These are phyloP conservation scores for Crepidotus variabilis DNA, from an alignment of 768 basidiomycete genomes.

Conservation along the genomic window DNA sequence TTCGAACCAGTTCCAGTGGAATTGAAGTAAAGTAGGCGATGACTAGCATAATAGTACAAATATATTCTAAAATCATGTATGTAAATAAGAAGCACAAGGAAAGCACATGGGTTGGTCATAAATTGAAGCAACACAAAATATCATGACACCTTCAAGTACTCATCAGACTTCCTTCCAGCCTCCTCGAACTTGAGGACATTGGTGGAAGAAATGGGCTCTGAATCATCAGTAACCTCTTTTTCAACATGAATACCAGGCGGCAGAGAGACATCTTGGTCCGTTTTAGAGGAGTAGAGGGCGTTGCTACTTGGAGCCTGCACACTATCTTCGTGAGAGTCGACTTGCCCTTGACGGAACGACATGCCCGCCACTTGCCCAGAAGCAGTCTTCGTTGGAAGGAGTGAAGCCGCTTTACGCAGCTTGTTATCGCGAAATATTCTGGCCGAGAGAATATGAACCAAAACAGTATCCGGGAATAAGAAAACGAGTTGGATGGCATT, in stretches of 20 bases:
- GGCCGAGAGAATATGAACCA: background rate
- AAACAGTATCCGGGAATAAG: background rate
- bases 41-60: conserved; percentile 2
- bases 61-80: background rate
- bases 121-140: background rate
- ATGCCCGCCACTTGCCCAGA: background rate
- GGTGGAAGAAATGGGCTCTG: background rate
- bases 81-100: background rate
- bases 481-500: background rate
- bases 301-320: background rate
- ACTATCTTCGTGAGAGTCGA: background rate
- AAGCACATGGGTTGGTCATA: background rate
- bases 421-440: background rate
- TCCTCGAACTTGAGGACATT: background rate
- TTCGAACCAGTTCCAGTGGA: too few relatives aligned
- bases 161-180: background rate
- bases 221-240: background rate
- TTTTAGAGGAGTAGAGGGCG: background rate
- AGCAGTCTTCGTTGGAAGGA: background rate
- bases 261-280: background rate
- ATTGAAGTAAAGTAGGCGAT: too few relatives aligned
- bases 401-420: background rate
- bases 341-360: background rate
- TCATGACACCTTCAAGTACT: background rate
- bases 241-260: background rate